Conservation (phyloP, 2,329 filamentous ascomycete species). For the Hypoxylon sp. region DNA sequence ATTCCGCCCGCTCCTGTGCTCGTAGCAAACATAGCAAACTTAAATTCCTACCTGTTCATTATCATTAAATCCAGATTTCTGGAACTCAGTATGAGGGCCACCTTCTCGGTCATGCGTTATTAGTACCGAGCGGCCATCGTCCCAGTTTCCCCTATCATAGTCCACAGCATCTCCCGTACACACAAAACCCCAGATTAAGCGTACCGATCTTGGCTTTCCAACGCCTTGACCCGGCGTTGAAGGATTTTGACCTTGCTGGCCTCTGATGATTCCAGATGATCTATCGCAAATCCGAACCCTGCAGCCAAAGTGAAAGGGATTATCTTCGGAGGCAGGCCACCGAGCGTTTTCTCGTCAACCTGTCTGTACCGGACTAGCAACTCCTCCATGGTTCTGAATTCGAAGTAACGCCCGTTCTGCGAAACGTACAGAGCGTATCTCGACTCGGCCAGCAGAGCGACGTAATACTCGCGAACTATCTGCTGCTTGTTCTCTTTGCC, state of each 20-base stretch:
- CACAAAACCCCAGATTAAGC: neutral
- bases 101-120: neutral
- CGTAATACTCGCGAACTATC: constrained; percentile 9
- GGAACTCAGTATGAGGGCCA: neutral
- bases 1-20: neutral
- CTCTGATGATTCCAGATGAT: constrained; percentile 16
- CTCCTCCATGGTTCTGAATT: constrained; percentile 41
- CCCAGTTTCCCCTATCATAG: neutral
- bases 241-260: neutral
- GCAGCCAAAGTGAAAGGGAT: neutral
- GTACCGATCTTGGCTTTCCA: neutral
- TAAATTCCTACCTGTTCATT: neutral
- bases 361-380: constrained; percentile 28
- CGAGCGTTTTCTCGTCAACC: neutral
- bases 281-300: constrained; percentile 9
- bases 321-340: neutral
- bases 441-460: constrained; percentile 10
- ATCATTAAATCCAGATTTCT: neutral
- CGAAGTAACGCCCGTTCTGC: constrained; percentile 35
- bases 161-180: neutral
- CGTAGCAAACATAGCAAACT: constrained; percentile 2
- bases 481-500: neutral
- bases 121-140: neutral
- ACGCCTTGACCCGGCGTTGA: neutral
- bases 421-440: constrained; percentile 13